A percentile compares a stretch with the other conserved stretches of the same genome.
These are phyloP conservation scores for Ogataea corticis DNA, from an alignment of 805 yeast genomes.

Conservation along the genomic window DNA sequence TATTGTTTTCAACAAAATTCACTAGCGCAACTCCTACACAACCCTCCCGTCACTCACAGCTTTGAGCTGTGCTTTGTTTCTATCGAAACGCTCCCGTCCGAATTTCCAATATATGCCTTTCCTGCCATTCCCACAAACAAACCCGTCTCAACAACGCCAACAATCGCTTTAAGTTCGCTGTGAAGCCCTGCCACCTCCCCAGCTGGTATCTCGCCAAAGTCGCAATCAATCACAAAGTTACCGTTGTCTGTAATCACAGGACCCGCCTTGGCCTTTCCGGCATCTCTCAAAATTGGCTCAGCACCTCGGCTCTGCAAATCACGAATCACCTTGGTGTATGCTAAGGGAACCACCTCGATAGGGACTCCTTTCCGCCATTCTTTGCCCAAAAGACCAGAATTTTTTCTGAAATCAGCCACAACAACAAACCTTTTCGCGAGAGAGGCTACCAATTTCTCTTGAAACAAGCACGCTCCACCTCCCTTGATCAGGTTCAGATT, in stretches of 20 bases:
- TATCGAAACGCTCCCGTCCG: conserved; percentile 52
- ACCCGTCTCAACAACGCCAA: conserved; percentile 97
- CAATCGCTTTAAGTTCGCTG: conserved; percentile 61
- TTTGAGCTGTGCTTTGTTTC: conserved; percentile 8
- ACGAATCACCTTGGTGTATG: conserved; percentile 70
- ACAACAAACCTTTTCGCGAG: conserved; percentile 73
- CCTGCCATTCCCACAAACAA: conserved; percentile 73
- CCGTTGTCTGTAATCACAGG: conserved; percentile 96
- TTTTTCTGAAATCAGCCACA: conserved; percentile 93
- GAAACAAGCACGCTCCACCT: conserved; percentile 97
- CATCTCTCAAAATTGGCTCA: conserved; percentile 68
- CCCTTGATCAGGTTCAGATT: conserved; percentile 88
- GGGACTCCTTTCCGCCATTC: conserved; percentile 91
- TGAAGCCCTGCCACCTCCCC: conserved; percentile 52
- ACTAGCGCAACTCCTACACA: too few species aligned
- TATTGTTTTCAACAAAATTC: neutral
- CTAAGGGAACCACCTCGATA: conserved; percentile 87
- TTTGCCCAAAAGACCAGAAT: conserved; percentile 68
- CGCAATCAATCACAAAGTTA: conserved; percentile 89
- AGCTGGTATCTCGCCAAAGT: conserved; percentile 73
- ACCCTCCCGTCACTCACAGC: neutral
- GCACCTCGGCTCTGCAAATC: conserved; percentile 69
- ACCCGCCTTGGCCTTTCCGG: conserved; percentile 92
- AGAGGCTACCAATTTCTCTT: conserved; percentile 92
- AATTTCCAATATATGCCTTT: conserved; percentile 87